Evolutionary conservation across 768 basidiomycete species (phyloP).

Genomic region (Agrocybe chaxingu): DNA sequence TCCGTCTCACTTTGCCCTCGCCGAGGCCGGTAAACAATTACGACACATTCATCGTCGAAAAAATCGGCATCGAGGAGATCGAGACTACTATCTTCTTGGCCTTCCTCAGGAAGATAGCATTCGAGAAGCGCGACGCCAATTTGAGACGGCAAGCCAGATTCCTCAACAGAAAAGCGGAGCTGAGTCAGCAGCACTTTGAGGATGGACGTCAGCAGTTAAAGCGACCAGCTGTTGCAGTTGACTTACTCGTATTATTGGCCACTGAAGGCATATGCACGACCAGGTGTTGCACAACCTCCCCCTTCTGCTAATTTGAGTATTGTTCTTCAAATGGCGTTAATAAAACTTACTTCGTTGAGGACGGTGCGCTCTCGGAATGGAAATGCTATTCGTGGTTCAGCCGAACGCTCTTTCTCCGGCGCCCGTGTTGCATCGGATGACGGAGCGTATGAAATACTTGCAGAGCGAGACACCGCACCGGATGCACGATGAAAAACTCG

Average conservation of each 20-base stretch:
- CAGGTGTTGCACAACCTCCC: slow-evolving; percentile 50
- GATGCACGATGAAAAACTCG: slow-evolving; percentile 61
- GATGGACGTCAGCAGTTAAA: slow-evolving; percentile 7
- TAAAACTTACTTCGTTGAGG: slow-evolving; percentile 46
- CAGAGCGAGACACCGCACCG: slow-evolving; percentile 61
- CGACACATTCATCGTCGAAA: slow-evolving; percentile 71
- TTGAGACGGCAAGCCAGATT: slow-evolving; percentile 32
- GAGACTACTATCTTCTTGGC: slow-evolving; percentile 37
- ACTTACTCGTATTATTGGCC: slow-evolving; percentile 25
- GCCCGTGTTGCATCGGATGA: slow-evolving; percentile 24
- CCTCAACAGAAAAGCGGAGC: slow-evolving; percentile 44
- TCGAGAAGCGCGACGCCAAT: slow-evolving; percentile 54
- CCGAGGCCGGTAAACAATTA: slow-evolving; percentile 58
- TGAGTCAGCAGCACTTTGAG: slow-evolving; percentile 54
- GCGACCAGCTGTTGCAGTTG: background rate
- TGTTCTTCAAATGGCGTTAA: slow-evolving; percentile 18
- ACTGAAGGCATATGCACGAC: slow-evolving; percentile 40
- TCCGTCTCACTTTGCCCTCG: slow-evolving; percentile 44
- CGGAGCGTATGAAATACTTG: slow-evolving; percentile 34
- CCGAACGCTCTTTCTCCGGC: slow-evolving; percentile 27
- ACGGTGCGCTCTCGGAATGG: slow-evolving; percentile 52
- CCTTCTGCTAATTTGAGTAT: slow-evolving; percentile 33
- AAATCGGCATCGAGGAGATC: slow-evolving; percentile 69
- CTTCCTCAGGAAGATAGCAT: slow-evolving; percentile 44
- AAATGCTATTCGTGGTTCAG: slow-evolving; percentile 20